These are phyloP conservation scores for Stromatinia cepivora DNA, from an alignment of 2,329 filamentous ascomycete species.

Conservation along the genomic window DNA sequence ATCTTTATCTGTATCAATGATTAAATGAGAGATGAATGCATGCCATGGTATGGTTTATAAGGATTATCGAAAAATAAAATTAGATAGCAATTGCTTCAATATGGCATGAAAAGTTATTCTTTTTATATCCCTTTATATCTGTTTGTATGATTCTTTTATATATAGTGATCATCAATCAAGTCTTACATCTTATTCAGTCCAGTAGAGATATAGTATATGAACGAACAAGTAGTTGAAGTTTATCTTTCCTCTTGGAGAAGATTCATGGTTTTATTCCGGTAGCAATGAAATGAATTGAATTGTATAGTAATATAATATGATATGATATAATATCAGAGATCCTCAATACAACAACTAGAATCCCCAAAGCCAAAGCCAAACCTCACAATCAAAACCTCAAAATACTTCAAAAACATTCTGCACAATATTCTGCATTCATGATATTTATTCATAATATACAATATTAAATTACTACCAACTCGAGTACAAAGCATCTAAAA, in stretches of 20 bases:
- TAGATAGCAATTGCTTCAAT: background rate
- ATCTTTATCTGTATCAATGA: background rate
- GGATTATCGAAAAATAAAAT: background rate
- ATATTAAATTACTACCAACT: background rate
- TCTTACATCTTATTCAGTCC: background rate
- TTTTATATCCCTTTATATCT: background rate
- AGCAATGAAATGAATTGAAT: no score
- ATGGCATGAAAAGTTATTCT: background rate
- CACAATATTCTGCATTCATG: no score
- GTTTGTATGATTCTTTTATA: background rate
- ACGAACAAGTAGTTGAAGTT: background rate
- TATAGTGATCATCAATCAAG: background rate
- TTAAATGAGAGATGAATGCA: background rate
- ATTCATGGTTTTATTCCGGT: no score
- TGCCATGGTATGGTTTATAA: background rate
- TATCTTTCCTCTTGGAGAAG: background rate
- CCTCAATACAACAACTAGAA: no score
- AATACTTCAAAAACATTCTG: no score
- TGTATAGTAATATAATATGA: no score
- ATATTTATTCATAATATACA: background rate
- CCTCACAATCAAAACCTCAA: no score
- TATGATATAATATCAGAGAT: no score
- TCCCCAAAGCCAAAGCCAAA: no score
- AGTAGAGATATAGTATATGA: background rate
- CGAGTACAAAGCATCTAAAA: no score